Evolutionary conservation across 2,329 filamentous ascomycete species (phyloP), one percentile per base, ranked within the genome.

Genomic region (Didymella lethalis): DNA sequence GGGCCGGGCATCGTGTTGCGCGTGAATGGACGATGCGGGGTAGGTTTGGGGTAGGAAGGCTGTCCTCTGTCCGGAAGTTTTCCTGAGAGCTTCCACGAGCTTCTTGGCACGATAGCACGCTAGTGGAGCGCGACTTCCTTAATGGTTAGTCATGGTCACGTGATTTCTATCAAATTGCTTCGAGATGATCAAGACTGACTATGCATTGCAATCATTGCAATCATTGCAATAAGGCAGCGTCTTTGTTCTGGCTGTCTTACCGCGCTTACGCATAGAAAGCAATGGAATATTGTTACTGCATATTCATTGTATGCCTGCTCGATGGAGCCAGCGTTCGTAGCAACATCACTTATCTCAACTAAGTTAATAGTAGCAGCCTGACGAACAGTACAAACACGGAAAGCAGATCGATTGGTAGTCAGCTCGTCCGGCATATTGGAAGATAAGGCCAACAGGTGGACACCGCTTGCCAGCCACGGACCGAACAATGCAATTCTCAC

Each of bases 1-100:
- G 71, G 68, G 54, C 71, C 71, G 64, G 72, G 68, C 72, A 75
- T 75, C 60, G 63, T 72, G 67, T 66, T 71, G 67, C 70, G 68
- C 66, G 67, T 66, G 48, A 29, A 38, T 46, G 50, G 48, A 31
- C 50, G 38, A 54, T 61, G 60, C 61, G 56, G 57, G 53, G 40
- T 59, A 46, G 41, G 26, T 34, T 54, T 44, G 28, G 41, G 56
- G 14, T 36, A 26, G 28, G 34, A 25, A 50, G 41, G 31, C 46
- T 48, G 41, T 46, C 12, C 46, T 59, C 41, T 44, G 32, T 40
- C 50, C n/a, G 32, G 48, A 29, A 59, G 46, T 54, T 59, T 59
- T 59, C 38, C 50, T 50, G 26, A 46, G 40, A 59, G 56, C 56
- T 59, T 59, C 56, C 20, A 50, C 25, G 41, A 54, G 46, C 46